A percentile compares a stretch with the other conserved stretches of the same genome.
Conservation (phyloP, 768 basidiomycete genomes). For the Russula emetica region DNA sequence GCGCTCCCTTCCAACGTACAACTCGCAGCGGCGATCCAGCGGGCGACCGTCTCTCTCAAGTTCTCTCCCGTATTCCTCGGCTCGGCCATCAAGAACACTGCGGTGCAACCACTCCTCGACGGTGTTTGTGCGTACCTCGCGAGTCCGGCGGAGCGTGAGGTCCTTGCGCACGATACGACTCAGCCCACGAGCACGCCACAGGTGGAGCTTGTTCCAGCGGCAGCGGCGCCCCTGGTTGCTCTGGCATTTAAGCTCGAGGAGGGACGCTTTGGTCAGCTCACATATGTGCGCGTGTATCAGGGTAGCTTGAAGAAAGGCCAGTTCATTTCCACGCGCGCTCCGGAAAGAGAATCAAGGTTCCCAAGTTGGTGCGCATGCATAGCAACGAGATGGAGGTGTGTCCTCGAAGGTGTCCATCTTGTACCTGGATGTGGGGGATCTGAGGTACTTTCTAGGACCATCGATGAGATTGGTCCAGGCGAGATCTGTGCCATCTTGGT, state of each 20-base stretch:
- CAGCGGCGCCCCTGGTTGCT: conserved; percentile 64
- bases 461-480: conserved; percentile 89
- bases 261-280: conserved; percentile 93
- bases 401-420: background rate
- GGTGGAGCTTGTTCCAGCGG: conserved; percentile 75
- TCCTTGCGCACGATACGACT: conserved; percentile 57
- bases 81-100: conserved; percentile 96
- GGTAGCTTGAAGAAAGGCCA: conserved; percentile 84
- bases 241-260: conserved; percentile 99
- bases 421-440: background rate
- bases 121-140: conserved; percentile 93
- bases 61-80: conserved; percentile 98
- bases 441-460: conserved; percentile 54
- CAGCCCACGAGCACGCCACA: conserved; percentile 54
- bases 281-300: conserved; percentile 98
- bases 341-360: conserved; percentile 96
- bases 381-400: conserved; percentile 97
- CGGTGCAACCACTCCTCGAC: conserved; percentile 73
- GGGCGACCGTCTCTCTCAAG: conserved; percentile 84
- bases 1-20: conserved; percentile 67
- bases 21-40: conserved; percentile 82
- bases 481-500: conserved; percentile 99
- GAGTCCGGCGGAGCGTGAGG: conserved; percentile 73
- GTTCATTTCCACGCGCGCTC: conserved; percentile 86
- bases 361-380: conserved; percentile 95